Evolutionary conservation across 768 basidiomycete species (phyloP).

Genomic region (Tricholoma sp.): DNA sequence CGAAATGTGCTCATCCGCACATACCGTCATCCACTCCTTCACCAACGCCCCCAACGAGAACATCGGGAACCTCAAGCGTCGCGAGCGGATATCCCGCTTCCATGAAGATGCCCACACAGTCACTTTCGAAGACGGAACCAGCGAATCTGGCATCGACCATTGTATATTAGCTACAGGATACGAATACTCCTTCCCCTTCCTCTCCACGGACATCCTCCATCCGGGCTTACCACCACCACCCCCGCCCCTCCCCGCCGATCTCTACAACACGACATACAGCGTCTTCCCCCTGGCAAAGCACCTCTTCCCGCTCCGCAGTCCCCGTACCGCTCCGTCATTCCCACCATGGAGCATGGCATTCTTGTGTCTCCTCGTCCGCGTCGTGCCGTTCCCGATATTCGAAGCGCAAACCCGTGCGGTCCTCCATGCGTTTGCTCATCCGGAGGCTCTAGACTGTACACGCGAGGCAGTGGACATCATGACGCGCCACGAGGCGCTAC

Average conservation of each 20-base stretch:
- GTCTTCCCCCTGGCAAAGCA: constrained; percentile 71
- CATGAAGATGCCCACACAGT: constrained; percentile 29
- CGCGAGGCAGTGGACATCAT: constrained; percentile 46
- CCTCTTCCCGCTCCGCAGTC: constrained; percentile 54
- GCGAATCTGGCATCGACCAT: constrained; percentile 50
- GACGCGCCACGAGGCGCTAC: constrained; percentile 42
- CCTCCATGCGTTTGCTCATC: constrained; percentile 49
- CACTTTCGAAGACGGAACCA: constrained; percentile 53
- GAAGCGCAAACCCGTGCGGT: constrained; percentile 74
- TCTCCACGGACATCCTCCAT: constrained; percentile 31
- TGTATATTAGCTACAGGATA: constrained; percentile 80
- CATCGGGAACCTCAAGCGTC: constrained; percentile 30
- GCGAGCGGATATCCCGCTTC: constrained; percentile 40
- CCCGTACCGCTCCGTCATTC: constrained; percentile 13
- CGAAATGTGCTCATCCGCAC: constrained; percentile 45
- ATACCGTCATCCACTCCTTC: constrained; percentile 53
- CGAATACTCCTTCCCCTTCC: constrained; percentile 58
- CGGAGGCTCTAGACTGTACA: constrained; percentile 40
- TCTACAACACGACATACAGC: constrained; percentile 62
- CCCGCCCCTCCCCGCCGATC: constrained; percentile 42
- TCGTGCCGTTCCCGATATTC: constrained; percentile 71
- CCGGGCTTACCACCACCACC: constrained; percentile 34
- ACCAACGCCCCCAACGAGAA: constrained; percentile 29
- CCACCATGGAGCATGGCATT: constrained; percentile 56
- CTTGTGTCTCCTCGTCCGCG: constrained; percentile 51